Conservation (phyloP, 2,329 filamentous ascomycete species). For the Beauveria australis region DNA sequence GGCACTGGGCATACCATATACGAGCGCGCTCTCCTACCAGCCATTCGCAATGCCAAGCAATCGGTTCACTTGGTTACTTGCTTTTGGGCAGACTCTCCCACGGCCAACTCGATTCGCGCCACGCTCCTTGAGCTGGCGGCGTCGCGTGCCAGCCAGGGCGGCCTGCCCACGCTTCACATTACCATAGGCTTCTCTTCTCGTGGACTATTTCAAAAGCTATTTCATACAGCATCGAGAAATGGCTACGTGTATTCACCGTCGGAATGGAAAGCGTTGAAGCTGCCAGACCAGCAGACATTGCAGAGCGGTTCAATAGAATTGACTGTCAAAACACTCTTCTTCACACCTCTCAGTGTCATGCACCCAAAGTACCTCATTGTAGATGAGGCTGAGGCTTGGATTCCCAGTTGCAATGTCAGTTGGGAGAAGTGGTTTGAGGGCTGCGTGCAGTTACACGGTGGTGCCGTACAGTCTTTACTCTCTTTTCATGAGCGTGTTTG, state of each 20-base stretch:
- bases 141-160: conserved; percentile 21
- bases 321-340: conserved; percentile 68
- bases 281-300: conserved; percentile 47
- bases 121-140: conserved; percentile 52
- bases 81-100: conserved; percentile 67
- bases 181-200: conserved; percentile 70
- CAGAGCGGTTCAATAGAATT: conserved; percentile 56
- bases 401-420: conserved; percentile 77
- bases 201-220: conserved; percentile 64
- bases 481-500: conserved; percentile 64
- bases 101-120: conserved; percentile 47
- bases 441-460: conserved; percentile 58
- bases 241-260: conserved; percentile 54
- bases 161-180: conserved; percentile 41
- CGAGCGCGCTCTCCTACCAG: conserved; percentile 47
- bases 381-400: conserved; percentile 56
- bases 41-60: conserved; percentile 48
- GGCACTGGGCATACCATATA: conserved; percentile 53
- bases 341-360: conserved; percentile 76
- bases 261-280: conserved; percentile 56
- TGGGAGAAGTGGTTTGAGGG: conserved; percentile 87
- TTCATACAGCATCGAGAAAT: conserved; percentile 55
- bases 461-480: conserved; percentile 52
- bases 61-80: conserved; percentile 74
- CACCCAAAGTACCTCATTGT: conserved; percentile 77